These are phyloP conservation scores for Agrocybe chaxingu DNA, from an alignment of 768 basidiomycete genomes.

Conservation along the genomic window DNA sequence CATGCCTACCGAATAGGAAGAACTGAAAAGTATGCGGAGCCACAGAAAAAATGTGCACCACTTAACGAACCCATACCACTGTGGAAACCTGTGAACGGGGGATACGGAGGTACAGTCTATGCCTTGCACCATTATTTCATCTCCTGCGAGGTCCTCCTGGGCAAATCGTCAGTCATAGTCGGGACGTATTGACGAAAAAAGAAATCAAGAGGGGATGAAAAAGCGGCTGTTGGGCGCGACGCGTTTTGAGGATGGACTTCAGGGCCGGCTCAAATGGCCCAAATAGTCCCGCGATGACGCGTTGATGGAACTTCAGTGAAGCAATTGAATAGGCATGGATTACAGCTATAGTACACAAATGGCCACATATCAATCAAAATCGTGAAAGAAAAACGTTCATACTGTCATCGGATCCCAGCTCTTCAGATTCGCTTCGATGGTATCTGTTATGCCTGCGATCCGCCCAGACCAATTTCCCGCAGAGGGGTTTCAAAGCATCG, in stretches of 20 bases:
- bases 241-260: background rate
- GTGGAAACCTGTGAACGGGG: constrained; percentile 58
- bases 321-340: too few species aligned
- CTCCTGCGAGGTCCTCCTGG: constrained; percentile 79
- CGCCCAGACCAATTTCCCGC: too few species aligned
- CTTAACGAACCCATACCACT: constrained; percentile 75
- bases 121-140: constrained; percentile 87
- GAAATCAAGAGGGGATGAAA: constrained; percentile 43
- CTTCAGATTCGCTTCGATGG: too few species aligned
- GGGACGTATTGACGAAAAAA: constrained; percentile 31
- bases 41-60: constrained; percentile 63
- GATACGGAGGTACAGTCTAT: constrained; percentile 89
- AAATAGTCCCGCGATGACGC: too few species aligned
- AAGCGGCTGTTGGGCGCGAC: background rate
- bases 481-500: too few species aligned
- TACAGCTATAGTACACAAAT: too few species aligned
- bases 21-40: background rate
- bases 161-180: constrained; percentile 36
- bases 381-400: too few species aligned
- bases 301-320: too few species aligned
- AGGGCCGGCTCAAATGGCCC: background rate
- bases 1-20: background rate
- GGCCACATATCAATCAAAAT: too few species aligned
- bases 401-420: too few species aligned
- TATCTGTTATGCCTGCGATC: too few species aligned